A percentile compares a stretch with the other conserved stretches of the same genome.
These are phyloP conservation scores for Phytopythium aichiense DNA, from an alignment of 352 stramenopile genomes.

Conservation along the genomic window DNA sequence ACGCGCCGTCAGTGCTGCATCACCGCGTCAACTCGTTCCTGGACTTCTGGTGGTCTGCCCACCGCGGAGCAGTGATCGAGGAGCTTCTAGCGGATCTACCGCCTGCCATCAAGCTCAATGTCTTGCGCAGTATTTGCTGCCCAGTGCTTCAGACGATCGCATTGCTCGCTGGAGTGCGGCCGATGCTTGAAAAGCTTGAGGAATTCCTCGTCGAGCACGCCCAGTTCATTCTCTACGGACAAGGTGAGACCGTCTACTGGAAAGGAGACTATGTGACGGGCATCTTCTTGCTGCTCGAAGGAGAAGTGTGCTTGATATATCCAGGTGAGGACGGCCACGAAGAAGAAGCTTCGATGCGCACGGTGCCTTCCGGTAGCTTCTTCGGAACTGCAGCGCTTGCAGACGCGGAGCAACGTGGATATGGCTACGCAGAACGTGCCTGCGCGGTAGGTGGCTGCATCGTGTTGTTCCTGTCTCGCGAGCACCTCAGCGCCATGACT, in stretches of 20 bases:
- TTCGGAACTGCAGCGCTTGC: conserved; percentile 42
- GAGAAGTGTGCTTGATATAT: conserved; percentile 36
- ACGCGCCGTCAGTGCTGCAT: conserved; percentile 36
- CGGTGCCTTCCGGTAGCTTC: conserved; percentile 34
- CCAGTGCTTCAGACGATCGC: conserved; percentile 42
- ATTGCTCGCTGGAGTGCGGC: conserved; percentile 25
- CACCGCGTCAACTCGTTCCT: conserved; percentile 56
- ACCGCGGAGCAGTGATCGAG: conserved; percentile 42
- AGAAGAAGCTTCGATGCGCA: conserved; percentile 7
- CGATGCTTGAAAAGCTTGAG: conserved; percentile 30
- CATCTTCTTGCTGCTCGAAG: conserved; percentile 57
- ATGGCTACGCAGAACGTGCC: conserved; percentile 49
- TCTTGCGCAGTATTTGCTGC: conserved; percentile 40
- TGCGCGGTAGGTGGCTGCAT: conserved; percentile 54
- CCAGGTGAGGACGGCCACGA: conserved; percentile 5
- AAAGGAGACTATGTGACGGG: conserved; percentile 50
- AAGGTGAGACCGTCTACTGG: conserved; percentile 53
- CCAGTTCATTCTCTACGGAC: conserved; percentile 51
- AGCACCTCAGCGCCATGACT: conserved; percentile 49
- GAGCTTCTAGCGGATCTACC: conserved; percentile 50
- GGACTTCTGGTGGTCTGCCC: conserved; percentile 67
- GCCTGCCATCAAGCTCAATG: conserved; percentile 35
- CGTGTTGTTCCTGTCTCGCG: conserved; percentile 39
- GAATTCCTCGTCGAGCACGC: conserved; percentile 42
- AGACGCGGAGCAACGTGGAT: conserved; percentile 21